These are phyloP conservation scores for Tolypocladium ophioglossoides DNA, from an alignment of 2,329 filamentous ascomycete genomes.

Conservation along the genomic window DNA sequence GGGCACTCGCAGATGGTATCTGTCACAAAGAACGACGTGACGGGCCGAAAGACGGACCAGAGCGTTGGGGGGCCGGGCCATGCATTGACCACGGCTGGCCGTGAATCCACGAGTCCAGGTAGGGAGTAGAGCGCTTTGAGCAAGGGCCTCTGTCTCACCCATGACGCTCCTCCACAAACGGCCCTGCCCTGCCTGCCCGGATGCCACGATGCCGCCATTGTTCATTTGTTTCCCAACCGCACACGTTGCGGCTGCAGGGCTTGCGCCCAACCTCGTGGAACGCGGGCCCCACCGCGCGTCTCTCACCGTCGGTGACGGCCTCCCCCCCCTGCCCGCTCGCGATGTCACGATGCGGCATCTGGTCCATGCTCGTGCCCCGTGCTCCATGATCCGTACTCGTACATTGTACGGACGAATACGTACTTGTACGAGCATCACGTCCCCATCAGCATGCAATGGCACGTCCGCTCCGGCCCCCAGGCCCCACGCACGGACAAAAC, in stretches of 20 bases:
- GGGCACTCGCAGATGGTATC: background rate
- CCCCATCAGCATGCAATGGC: background rate
- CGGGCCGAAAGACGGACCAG: too few species aligned
- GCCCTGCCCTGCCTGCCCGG: background rate
- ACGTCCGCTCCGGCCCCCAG: background rate
- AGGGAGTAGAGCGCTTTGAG: too few species aligned
- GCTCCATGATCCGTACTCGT: background rate
- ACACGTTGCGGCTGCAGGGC: background rate
- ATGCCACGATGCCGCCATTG: background rate
- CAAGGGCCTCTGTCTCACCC: background rate
- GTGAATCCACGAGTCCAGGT: background rate
- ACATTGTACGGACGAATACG: too few species aligned
- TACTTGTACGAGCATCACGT: too few species aligned
- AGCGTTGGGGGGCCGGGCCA: too few species aligned
- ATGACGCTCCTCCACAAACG: background rate
- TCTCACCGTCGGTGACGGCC: background rate
- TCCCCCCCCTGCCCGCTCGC: background rate
- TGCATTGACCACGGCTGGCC: background rate
- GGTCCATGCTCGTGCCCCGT: background rate
- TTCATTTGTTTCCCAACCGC: background rate
- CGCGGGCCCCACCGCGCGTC: background rate
- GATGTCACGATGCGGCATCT: background rate
- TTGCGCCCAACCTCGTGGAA: background rate
- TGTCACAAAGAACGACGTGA: background rate
- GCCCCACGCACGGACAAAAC: background rate